Conservation (phyloP, 495 filamentous ascomycete genomes). For the Penicillium turbatum region DNA sequence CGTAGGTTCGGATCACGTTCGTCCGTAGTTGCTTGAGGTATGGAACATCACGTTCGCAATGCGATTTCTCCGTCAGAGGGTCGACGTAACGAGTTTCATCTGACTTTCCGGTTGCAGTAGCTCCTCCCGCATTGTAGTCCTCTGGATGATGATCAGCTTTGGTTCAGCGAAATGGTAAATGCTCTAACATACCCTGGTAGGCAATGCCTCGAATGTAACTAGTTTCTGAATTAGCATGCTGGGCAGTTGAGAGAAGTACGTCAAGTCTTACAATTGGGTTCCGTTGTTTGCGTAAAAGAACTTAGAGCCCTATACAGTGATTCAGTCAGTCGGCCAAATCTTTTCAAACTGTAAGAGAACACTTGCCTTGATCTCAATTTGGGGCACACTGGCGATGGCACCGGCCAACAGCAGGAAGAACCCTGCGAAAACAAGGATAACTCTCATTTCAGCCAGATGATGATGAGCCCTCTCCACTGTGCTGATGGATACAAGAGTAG, state of each 20-base stretch:
- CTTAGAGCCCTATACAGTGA: slow-evolving; percentile 52
- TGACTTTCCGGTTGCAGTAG: slow-evolving; percentile 15
- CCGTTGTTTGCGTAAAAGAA: slow-evolving; percentile 73
- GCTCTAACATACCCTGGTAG: slow-evolving; percentile 57
- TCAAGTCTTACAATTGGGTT: slow-evolving; percentile 63
- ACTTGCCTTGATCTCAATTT: slow-evolving; percentile 7
- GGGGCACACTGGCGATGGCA: not conserved
- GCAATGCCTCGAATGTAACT: slow-evolving; percentile 80
- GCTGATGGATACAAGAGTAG: not conserved
- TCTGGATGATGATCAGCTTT: slow-evolving; percentile 28
- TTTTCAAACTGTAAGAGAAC: not conserved
- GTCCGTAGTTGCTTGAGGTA: slow-evolving; percentile 67
- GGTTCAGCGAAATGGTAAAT: not conserved
- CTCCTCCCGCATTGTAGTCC: slow-evolving; percentile 38
- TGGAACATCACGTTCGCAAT: slow-evolving; percentile 76
- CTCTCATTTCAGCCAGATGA: not conserved
- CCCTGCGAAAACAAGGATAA: not conserved
- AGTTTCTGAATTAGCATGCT: slow-evolving; percentile 3
- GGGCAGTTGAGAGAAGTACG: not conserved
- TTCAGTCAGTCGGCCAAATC: not conserved
- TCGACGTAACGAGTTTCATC: slow-evolving; percentile 47
- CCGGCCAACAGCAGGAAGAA: not conserved
- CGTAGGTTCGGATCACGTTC: slow-evolving; percentile 90
- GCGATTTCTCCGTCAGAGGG: slow-evolving; percentile 63
- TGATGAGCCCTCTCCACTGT: no score